Percentiles rank a stretch among this genome's conserved stretches.
phyloP scores from a whole-genome alignment of 768 basidiomycete genomes.

The Calocybe gangraenosa region DNA sequence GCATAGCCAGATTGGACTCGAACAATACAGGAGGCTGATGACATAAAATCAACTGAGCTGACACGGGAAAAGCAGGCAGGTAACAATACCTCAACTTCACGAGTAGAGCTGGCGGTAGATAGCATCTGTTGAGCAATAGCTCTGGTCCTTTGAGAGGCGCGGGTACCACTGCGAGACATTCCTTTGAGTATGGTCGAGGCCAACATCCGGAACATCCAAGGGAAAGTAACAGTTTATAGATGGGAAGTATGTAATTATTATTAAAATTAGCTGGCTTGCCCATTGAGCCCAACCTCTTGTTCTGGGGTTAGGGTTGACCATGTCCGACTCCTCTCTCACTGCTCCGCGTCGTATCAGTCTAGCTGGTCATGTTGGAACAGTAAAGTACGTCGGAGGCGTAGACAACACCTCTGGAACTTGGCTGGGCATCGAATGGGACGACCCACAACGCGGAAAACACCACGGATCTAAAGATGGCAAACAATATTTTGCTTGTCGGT shows the following conservation, averaged over 20 bases:
- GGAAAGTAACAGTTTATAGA: too few species aligned
- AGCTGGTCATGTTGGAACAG: constrained; percentile 57
- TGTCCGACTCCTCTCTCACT: constrained; percentile 3
- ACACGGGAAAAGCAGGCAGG: constrained; percentile 7
- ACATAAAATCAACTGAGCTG: constrained; percentile 14
- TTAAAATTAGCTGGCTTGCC: neutral
- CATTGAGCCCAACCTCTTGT: constrained; percentile 5
- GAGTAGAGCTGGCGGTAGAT: constrained; percentile 29
- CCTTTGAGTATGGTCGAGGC: constrained; percentile 24
- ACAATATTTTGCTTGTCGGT: constrained; percentile 79
- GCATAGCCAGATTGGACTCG: constrained; percentile 56
- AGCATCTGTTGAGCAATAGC: constrained; percentile 48
- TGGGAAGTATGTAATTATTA: neutral
- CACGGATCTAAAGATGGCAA: constrained; percentile 75
- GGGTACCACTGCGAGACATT: constrained; percentile 37
- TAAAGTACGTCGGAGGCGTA: constrained; percentile 66
- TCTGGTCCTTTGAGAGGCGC: constrained; percentile 36
- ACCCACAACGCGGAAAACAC: constrained; percentile 80
- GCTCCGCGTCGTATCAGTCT: constrained; percentile 52
- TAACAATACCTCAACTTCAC: constrained; percentile 31
- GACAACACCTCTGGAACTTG: constrained; percentile 63
- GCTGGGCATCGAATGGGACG: constrained; percentile 99
- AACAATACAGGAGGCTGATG: constrained; percentile 56
- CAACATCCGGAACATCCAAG: constrained; percentile 13
- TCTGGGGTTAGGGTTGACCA: constrained; percentile 28